phyloP scores from a whole-genome alignment of 495 filamentous ascomycete species.

The Penicillium odoratum region DNA sequence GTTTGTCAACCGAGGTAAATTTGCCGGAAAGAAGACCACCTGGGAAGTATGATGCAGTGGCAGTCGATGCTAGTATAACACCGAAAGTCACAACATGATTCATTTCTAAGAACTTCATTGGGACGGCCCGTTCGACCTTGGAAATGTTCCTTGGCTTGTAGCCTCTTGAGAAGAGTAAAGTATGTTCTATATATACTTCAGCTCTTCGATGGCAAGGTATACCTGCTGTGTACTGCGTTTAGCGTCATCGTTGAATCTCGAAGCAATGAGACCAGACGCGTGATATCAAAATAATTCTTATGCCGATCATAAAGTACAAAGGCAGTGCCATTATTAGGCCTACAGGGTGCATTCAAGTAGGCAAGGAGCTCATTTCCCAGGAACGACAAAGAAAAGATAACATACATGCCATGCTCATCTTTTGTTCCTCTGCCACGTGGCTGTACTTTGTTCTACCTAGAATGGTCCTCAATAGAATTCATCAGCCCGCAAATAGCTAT shows the following conservation, averaged over 20 bases:
- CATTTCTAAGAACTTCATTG: not conserved
- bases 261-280: not conserved
- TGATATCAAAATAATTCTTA: not conserved
- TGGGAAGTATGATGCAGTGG: not conserved
- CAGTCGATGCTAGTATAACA: not conserved
- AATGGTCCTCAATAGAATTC: not conserved
- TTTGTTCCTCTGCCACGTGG: not conserved
- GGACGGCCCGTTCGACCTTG: not conserved
- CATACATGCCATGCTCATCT: not conserved
- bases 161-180: not conserved
- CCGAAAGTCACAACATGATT: not conserved
- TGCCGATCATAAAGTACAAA: not conserved
- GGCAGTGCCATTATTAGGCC: not conserved
- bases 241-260: not conserved
- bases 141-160: not conserved
- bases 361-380: not conserved
- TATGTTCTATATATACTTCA: not conserved
- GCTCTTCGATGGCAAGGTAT: not conserved
- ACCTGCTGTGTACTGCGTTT: not conserved
- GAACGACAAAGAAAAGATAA: not conserved
- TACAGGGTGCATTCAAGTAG: not conserved
- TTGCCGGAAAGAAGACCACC: not conserved
- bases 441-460: not conserved
- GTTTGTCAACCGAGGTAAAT: not conserved
- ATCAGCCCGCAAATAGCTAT: not conserved